phyloP scores from a whole-genome alignment of 805 yeast species.

The Starmerella sp. region DNA sequence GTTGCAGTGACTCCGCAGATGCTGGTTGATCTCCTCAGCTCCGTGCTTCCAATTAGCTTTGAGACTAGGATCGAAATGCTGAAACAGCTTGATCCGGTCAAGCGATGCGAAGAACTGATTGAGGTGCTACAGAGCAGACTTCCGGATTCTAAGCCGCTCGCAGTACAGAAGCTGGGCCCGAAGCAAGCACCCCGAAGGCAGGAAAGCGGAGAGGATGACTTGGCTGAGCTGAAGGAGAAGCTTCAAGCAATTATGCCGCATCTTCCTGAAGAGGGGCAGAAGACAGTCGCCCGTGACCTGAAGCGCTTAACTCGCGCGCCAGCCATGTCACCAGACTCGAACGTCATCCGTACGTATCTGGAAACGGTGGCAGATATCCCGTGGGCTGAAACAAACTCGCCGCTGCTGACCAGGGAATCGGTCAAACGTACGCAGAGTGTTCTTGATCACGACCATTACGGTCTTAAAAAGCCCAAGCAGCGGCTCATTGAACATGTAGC shows the following conservation, averaged over 20 bases:
- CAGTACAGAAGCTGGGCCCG: neutral
- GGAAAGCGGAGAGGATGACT: constrained; percentile 27
- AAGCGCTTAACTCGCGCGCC: constrained; percentile 32
- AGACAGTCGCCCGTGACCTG: constrained; percentile 31
- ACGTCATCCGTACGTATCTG: constrained; percentile 33
- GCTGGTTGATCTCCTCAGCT: constrained; percentile 30
- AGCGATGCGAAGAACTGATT: constrained; percentile 21
- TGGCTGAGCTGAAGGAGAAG: constrained; percentile 25
- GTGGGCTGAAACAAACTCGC: constrained; percentile 26
- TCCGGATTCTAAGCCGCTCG: neutral
- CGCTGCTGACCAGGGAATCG: constrained; percentile 28
- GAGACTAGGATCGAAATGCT: constrained; percentile 26
- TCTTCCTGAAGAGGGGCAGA: constrained; percentile 29
- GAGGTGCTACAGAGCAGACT: constrained; percentile 4
- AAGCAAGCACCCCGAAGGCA: neutral
- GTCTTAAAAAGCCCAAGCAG: constrained; percentile 60
- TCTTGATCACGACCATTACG: constrained; percentile 68
- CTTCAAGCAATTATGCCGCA: constrained; percentile 18
- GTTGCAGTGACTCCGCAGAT: constrained; percentile 23
- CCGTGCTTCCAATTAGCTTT: constrained; percentile 28
- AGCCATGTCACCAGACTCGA: constrained; percentile 34
- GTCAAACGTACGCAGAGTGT: constrained; percentile 42
- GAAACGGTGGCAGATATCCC: constrained; percentile 34
- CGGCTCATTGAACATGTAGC: constrained; percentile 71
- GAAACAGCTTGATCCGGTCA: constrained; percentile 22